Evolutionary conservation across 1,284 basidiomycete species (phyloP).

Genomic region (Meira miltonrushii): DNA sequence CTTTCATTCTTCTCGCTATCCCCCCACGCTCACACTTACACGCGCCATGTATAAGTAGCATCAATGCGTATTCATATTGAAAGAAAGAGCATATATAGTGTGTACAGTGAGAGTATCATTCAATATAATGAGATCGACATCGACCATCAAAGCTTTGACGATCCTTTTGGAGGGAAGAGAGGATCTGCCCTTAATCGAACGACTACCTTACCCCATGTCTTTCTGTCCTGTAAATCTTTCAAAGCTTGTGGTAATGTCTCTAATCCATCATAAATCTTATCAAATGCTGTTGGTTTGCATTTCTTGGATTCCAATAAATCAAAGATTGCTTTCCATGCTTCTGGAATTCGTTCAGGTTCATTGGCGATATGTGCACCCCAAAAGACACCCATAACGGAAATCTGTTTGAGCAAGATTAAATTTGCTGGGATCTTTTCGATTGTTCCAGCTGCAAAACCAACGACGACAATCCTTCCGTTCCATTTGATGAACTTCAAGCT

Average conservation of each 20-base stretch:
- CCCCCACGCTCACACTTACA: too few species aligned
- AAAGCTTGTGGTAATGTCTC: slow-evolving; percentile 61
- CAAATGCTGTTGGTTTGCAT: slow-evolving; percentile 69
- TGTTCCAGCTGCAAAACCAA: slow-evolving; percentile 60
- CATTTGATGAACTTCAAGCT: slow-evolving; percentile 70
- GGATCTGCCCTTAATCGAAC: slow-evolving; percentile 58
- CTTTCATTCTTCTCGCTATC: too few species aligned
- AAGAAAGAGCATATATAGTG: too few species aligned
- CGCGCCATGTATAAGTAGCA: too few species aligned
- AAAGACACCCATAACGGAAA: slow-evolving; percentile 30
- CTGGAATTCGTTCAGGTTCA: slow-evolving; percentile 59
- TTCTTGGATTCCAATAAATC: slow-evolving; percentile 66
- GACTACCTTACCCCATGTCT: slow-evolving; percentile 89
- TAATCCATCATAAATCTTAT: slow-evolving; percentile 69
- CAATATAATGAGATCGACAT: too few species aligned
- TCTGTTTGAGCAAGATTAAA: slow-evolving; percentile 74
- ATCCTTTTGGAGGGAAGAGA: slow-evolving; percentile 28
- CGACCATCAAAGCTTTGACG: slow-evolving; percentile 24
- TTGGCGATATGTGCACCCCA: slow-evolving; percentile 56
- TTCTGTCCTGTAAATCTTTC: slow-evolving; percentile 62
- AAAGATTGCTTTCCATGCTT: slow-evolving; percentile 72
- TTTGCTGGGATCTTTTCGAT: slow-evolving; percentile 57
- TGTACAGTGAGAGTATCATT: too few species aligned
- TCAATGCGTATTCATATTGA: too few species aligned
- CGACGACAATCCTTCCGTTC: slow-evolving; percentile 83